phyloP scores from a whole-genome alignment of 2,329 filamentous ascomycete genomes.

The Talaromyces albobiverticillius region DNA sequence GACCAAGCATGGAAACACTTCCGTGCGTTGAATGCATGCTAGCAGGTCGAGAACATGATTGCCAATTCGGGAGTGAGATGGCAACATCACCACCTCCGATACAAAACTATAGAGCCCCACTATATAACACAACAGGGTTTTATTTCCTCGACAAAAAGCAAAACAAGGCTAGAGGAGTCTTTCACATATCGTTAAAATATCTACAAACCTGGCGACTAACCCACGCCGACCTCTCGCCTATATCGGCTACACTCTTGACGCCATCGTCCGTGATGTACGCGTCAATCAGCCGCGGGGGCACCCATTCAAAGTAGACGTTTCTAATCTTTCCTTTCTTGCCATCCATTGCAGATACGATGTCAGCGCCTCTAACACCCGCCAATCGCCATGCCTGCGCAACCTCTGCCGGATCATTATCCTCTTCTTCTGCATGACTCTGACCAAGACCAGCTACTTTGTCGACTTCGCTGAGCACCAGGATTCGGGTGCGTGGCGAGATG shows the following conservation, averaged over 20 bases:
- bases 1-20: too few relatives aligned
- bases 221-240: constrained; percentile 38
- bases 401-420: constrained; percentile 55
- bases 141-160: not conserved
- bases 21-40: too few relatives aligned
- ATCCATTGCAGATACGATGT: constrained; percentile 17
- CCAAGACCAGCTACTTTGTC: constrained; percentile 59
- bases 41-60: too few relatives aligned
- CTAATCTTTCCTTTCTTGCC: constrained; percentile 29
- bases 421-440: constrained; percentile 44
- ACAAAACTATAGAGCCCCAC: too few relatives aligned
- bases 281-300: constrained; percentile 51
- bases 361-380: constrained; percentile 18
- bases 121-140: not conserved
- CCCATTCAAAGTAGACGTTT: constrained; percentile 62
- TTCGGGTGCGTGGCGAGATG: constrained; percentile 44
- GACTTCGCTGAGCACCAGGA: constrained; percentile 57
- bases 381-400: constrained; percentile 48
- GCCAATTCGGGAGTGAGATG: too few relatives aligned
- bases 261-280: constrained; percentile 57
- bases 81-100: too few relatives aligned
- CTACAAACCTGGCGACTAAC: constrained; percentile 36
- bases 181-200: constrained; percentile 45
- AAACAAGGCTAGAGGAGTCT: not conserved
- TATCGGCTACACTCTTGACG: constrained; percentile 38